phyloP scores from a whole-genome alignment of 805 yeast genomes.

The Lachancea mirantina region DNA sequence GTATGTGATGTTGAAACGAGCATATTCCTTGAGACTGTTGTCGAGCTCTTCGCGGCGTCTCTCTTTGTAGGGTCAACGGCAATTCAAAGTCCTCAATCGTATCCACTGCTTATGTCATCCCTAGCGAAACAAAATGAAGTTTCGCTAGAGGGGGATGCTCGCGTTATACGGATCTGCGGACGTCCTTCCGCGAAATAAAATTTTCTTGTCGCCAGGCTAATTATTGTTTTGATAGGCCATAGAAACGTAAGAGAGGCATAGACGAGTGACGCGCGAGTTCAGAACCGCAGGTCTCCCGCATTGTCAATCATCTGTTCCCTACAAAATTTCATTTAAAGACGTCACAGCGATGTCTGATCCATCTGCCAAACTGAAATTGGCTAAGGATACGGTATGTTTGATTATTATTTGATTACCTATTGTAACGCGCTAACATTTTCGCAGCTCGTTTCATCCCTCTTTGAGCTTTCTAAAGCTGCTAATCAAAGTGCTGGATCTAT shows the following conservation, averaged over 20 bases:
- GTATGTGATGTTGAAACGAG: too few species aligned
- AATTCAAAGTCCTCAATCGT: too few species aligned
- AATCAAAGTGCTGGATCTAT: slow-evolving; percentile 76
- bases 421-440: slow-evolving; percentile 11
- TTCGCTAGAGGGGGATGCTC: neutral
- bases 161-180: neutral
- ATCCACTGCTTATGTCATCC: too few species aligned
- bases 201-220: neutral
- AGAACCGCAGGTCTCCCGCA: neutral
- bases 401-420: neutral
- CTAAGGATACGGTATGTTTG: slow-evolving; percentile 35
- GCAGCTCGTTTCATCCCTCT: slow-evolving; percentile 68
- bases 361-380: slow-evolving; percentile 29
- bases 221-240: too few species aligned
- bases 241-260: too few species aligned
- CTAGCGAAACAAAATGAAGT: neutral
- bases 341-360: slow-evolving; percentile 21
- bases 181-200: neutral
- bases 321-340: neutral
- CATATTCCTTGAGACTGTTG: too few species aligned
- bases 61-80: too few species aligned
- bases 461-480: slow-evolving; percentile 81
- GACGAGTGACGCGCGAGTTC: neutral
- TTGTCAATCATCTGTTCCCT: neutral
- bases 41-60: too few species aligned